A percentile compares a stretch with the other conserved stretches of the same genome.
phyloP scores from a whole-genome alignment of 2,329 filamentous ascomycete species.

The Calonectria multiphialidica region DNA sequence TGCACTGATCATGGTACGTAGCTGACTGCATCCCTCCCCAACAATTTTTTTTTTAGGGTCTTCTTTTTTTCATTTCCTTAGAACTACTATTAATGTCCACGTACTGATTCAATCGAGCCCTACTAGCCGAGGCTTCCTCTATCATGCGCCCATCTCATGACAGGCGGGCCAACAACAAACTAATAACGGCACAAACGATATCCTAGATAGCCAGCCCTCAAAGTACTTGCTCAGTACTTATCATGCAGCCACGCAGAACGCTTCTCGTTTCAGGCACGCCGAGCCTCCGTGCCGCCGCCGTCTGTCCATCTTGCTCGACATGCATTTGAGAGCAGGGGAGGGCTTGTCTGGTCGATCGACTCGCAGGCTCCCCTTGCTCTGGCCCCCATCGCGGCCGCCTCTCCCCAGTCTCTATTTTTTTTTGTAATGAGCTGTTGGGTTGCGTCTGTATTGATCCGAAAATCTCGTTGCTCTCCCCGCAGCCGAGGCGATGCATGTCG shows the following conservation, averaged over 20 bases:
- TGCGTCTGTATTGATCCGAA: constrained; percentile 4
- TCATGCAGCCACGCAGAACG: constrained; percentile 3
- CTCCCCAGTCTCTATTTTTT: background rate
- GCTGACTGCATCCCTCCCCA: constrained; percentile 13
- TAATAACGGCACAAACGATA: background rate
- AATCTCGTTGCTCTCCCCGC: constrained; percentile 22
- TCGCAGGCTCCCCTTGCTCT: constrained; percentile 18
- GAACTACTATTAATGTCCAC: background rate
- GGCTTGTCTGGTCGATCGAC: constrained; percentile 34
- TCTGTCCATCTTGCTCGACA: background rate
- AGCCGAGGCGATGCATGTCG: constrained; percentile 34
- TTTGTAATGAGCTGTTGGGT: background rate
- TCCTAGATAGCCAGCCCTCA: background rate
- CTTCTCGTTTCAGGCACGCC: constrained; percentile 23
- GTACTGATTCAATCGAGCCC: background rate
- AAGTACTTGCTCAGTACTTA: background rate
- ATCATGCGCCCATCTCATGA: background rate
- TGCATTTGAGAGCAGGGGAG: constrained; percentile 22
- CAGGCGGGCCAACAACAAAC: background rate
- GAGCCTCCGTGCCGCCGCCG: constrained; percentile 15
- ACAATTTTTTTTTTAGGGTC: constrained; percentile 11
- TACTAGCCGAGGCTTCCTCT: background rate
- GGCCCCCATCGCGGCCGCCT: background rate
- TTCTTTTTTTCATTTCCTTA: background rate
- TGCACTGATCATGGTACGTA: background rate